These are phyloP conservation scores for Boletus rubropictus DNA, from an alignment of 768 basidiomycete species.

Conservation along the genomic window DNA sequence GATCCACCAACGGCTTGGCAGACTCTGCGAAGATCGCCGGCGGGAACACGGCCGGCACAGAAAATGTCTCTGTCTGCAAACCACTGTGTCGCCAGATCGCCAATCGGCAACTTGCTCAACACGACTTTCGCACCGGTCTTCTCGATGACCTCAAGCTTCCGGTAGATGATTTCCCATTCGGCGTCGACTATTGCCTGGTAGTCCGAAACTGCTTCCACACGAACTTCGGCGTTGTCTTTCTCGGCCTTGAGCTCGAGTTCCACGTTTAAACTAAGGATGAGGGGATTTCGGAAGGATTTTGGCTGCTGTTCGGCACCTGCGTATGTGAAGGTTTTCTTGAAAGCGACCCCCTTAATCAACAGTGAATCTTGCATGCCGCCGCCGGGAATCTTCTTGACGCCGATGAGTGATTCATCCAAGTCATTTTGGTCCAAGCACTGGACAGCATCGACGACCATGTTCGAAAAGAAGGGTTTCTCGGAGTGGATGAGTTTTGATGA, in stretches of 20 bases:
- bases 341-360: constrained; percentile 85
- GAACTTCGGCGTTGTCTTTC: constrained; percentile 98
- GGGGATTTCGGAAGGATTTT: constrained; percentile 82
- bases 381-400: constrained; percentile 95
- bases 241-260: constrained; percentile 98
- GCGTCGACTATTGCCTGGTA: constrained; percentile 99
- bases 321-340: constrained; percentile 99
- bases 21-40: constrained; percentile 86
- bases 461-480: constrained; percentile 97
- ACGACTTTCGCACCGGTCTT: constrained; percentile 97
- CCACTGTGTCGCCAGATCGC: constrained; percentile 98
- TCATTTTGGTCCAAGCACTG: constrained; percentile 88
- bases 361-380: constrained; percentile 97
- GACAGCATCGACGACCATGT: constrained; percentile 98
- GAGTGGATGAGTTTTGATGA: constrained; percentile 98
- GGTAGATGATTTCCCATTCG: constrained; percentile 99
- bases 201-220: constrained; percentile 93
- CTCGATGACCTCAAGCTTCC: constrained; percentile 92
- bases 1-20: constrained; percentile 95
- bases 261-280: constrained; percentile 92
- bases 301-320: constrained; percentile 99
- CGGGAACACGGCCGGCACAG: constrained; percentile 93
- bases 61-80: constrained; percentile 99
- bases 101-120: constrained; percentile 95
- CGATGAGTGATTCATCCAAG: constrained; percentile 92